phyloP scores from a whole-genome alignment of 768 basidiomycete genomes.

The Mycena capillaripes region DNA sequence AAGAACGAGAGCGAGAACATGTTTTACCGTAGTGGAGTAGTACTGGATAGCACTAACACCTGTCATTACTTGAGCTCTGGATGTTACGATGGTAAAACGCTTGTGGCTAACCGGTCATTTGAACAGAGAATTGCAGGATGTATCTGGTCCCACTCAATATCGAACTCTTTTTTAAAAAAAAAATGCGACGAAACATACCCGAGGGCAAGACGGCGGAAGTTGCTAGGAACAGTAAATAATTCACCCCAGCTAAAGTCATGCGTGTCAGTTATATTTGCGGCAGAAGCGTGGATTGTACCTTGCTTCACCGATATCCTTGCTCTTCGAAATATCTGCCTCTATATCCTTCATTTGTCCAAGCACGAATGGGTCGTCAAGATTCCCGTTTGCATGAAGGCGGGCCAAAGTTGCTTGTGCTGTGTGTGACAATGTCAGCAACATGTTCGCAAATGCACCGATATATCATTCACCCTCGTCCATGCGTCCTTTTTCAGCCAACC shows the following conservation, averaged over 20 bases:
- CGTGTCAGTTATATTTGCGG: neutral
- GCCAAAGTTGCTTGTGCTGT: constrained; percentile 58
- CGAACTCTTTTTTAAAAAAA: constrained; percentile 18
- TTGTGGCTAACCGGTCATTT: constrained; percentile 64
- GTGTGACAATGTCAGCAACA: neutral
- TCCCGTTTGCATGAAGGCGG: constrained; percentile 65
- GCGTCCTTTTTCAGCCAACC: constrained; percentile 66
- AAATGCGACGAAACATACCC: constrained; percentile 48
- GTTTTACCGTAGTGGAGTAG: constrained; percentile 59
- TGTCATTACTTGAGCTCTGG: constrained; percentile 3
- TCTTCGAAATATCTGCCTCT: constrained; percentile 51
- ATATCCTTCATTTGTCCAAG: constrained; percentile 61
- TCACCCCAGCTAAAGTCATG: constrained; percentile 49
- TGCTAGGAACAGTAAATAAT: constrained; percentile 56
- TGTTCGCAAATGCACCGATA: neutral
- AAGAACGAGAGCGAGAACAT: neutral
- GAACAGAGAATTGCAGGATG: constrained; percentile 68
- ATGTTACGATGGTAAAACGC: neutral
- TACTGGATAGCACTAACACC: constrained; percentile 69
- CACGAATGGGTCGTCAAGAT: constrained; percentile 63
- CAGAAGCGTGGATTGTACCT: constrained; percentile 42
- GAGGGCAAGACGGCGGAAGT: constrained; percentile 61
- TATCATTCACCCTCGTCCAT: constrained; percentile 55
- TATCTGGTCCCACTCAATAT: constrained; percentile 37
- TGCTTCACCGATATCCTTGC: constrained; percentile 54